phyloP scores from a whole-genome alignment of 2,329 filamentous ascomycete species.

The Calonectria hawksworthii region DNA sequence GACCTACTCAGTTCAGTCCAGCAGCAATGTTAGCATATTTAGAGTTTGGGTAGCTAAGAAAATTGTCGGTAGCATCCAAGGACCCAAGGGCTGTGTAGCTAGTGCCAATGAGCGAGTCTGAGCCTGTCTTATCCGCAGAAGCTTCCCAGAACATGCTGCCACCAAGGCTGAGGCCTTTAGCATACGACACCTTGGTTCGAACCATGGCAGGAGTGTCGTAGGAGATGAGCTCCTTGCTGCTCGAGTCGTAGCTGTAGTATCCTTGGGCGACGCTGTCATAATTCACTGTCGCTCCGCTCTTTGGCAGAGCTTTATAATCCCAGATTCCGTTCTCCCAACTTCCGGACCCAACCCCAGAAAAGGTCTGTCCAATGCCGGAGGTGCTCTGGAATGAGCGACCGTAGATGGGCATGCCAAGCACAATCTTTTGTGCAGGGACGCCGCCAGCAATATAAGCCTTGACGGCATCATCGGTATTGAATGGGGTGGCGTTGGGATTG shows the following conservation, averaged over 20 bases:
- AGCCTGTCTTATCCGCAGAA: constrained; percentile 73
- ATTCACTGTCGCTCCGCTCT: constrained; percentile 68
- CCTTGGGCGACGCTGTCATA: constrained; percentile 72
- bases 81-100: constrained; percentile 54
- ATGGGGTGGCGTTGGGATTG: constrained; percentile 74
- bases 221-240: constrained; percentile 73
- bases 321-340: constrained; percentile 82
- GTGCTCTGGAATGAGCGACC: constrained; percentile 74
- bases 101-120: constrained; percentile 71
- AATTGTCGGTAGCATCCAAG: constrained; percentile 62
- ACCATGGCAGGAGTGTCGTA: constrained; percentile 77
- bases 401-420: constrained; percentile 85
- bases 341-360: constrained; percentile 74
- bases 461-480: constrained; percentile 75
- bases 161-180: constrained; percentile 73
- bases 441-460: constrained; percentile 73
- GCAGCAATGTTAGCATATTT: constrained; percentile 65
- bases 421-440: constrained; percentile 75
- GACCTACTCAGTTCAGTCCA: background rate
- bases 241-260: constrained; percentile 78
- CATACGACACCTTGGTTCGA: constrained; percentile 72
- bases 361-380: constrained; percentile 38
- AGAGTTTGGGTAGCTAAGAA: constrained; percentile 64
- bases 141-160: constrained; percentile 92
- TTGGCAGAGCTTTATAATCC: constrained; percentile 84